phyloP scores from a whole-genome alignment of 768 basidiomycete species.

The Leccinum truebloodii region DNA sequence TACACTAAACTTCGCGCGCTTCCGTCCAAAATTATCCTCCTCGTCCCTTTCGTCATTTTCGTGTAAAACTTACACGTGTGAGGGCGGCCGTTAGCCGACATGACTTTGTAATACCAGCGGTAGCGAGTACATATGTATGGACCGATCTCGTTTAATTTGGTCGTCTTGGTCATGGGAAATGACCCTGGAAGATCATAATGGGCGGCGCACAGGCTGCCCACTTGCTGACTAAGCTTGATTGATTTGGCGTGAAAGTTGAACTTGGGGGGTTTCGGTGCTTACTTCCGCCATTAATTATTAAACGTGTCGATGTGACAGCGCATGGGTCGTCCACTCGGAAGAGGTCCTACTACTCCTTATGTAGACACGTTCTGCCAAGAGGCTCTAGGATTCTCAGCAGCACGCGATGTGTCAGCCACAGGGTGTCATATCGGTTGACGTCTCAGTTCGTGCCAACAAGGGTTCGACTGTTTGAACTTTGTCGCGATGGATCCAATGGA shows the following conservation, averaged over 20 bases:
- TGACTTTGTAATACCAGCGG: background rate
- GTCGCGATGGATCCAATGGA: background rate
- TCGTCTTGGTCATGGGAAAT: background rate
- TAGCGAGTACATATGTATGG: background rate
- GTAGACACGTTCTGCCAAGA: background rate
- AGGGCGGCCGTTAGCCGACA: conserved; percentile 3
- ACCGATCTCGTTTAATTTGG: background rate
- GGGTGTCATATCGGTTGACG: conserved; percentile 4
- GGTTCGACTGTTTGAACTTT: conserved; percentile 3
- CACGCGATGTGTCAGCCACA: conserved; percentile 11
- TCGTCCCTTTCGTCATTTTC: conserved; percentile 1
- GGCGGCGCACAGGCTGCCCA: background rate
- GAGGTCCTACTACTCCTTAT: background rate
- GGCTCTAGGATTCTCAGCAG: background rate
- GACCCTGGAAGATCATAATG: conserved; percentile 1
- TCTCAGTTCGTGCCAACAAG: conserved; percentile 1
- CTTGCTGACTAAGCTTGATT: background rate
- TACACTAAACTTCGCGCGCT: conserved; percentile 15
- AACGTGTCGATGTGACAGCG: conserved; percentile 6
- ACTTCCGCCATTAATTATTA: conserved; percentile 11
- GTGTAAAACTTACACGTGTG: conserved; percentile 6
- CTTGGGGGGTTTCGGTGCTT: conserved; percentile 1
- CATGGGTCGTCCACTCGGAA: background rate
- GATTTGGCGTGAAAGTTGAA: background rate
- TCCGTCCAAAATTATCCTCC: background rate